Evolutionary conservation across 805 yeast species (phyloP).

Genomic region (Sporopachydermia quercuum): DNA sequence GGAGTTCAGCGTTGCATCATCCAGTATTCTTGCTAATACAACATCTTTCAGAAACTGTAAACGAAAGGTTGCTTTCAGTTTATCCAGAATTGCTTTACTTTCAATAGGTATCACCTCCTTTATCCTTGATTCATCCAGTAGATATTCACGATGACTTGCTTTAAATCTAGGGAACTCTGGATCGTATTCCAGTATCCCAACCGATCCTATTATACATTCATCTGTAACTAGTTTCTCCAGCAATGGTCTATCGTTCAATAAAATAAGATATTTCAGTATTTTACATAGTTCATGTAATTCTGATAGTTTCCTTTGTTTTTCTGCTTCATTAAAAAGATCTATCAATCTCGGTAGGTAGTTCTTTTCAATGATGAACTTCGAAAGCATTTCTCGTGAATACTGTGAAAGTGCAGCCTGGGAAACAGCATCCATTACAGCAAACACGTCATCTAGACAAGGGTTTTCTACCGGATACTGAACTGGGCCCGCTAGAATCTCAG

Average conservation of each 20-base stretch:
- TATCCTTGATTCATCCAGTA: conserved; percentile 42
- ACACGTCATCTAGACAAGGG: conserved; percentile 37
- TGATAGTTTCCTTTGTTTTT: conserved; percentile 32
- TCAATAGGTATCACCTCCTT: conserved; percentile 58
- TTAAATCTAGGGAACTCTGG: conserved; percentile 70
- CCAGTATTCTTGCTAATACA: conserved; percentile 66
- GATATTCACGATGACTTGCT: conserved; percentile 62
- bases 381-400: conserved; percentile 46
- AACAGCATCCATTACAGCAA: conserved; percentile 38
- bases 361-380: conserved; percentile 36
- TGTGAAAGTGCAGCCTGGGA: conserved; percentile 47
- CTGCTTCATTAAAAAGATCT: conserved; percentile 39
- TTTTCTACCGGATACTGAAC: conserved; percentile 44
- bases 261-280: conserved; percentile 45
- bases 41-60: conserved; percentile 78
- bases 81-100: conserved; percentile 30
- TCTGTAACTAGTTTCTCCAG: conserved; percentile 44
- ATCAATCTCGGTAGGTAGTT: conserved; percentile 40
- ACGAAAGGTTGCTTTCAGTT: conserved; percentile 62
- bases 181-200: conserved; percentile 82
- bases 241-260: conserved; percentile 55
- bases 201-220: conserved; percentile 37
- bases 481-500: conserved; percentile 75
- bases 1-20: conserved; percentile 60
- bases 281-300: conserved; percentile 56